A percentile compares a stretch with the other conserved stretches of the same genome.
Conservation (phyloP, 768 basidiomycete species). For the Agrocybe pediades region DNA sequence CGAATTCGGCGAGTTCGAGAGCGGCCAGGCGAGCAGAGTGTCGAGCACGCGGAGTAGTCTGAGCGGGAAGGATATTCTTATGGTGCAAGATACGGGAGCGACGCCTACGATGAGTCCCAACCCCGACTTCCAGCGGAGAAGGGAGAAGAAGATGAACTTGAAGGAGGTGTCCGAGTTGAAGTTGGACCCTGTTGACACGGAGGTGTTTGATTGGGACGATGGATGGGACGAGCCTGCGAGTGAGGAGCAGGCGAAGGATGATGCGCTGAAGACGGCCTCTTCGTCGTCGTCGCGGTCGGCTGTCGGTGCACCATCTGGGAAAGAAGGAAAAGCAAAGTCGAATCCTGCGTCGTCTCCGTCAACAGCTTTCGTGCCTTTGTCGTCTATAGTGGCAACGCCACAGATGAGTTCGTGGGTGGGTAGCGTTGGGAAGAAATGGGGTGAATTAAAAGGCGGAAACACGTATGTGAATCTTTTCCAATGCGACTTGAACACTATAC, state of each 20-base stretch:
- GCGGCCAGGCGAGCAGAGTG: background rate
- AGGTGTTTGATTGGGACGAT: constrained; percentile 22
- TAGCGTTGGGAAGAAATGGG: constrained; percentile 61
- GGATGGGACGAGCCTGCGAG: constrained; percentile 17
- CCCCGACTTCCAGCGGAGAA: constrained; percentile 39
- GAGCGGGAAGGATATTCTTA: constrained; percentile 31
- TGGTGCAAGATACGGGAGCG: constrained; percentile 51
- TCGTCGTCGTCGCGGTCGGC: too few relatives aligned
- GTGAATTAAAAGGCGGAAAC: constrained; percentile 52
- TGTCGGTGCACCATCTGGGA: too few relatives aligned
- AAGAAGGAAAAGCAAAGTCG: background rate
- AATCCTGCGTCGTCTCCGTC: background rate
- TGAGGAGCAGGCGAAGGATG: constrained; percentile 11
- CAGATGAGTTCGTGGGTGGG: constrained; percentile 53
- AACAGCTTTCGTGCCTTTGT: background rate
- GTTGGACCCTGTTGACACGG: background rate
- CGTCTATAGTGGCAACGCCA: constrained; percentile 17
- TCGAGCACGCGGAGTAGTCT: constrained; percentile 5
- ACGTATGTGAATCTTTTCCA: constrained; percentile 49
- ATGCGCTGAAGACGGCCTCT: too few relatives aligned
- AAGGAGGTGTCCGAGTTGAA: too few relatives aligned
- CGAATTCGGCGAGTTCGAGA: constrained; percentile 21
- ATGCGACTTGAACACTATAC: background rate
- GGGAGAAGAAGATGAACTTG: constrained; percentile 19
- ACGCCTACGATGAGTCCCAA: constrained; percentile 52